Base-by-base conservation (phyloP, 257 asterid genomes). In the Fraxinus excelsior region DNA sequence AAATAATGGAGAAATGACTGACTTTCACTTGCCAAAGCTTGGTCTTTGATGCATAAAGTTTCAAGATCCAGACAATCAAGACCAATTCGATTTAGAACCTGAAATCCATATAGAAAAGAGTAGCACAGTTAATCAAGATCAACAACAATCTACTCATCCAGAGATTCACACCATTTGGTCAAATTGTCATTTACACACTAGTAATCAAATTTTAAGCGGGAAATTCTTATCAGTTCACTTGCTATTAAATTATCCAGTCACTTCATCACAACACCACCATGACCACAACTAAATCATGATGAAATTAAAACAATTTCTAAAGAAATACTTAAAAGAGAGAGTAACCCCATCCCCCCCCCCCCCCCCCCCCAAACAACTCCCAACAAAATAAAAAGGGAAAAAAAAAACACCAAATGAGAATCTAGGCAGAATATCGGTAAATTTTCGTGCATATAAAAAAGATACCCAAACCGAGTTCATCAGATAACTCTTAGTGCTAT, bases 1-100 rank as follows among this genome's bases (percentile, higher is more conserved):
- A 74, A 82, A 31, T 51, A 51, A 37, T 13, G 29, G 21, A 75
- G 65, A 67, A 78, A 49, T 4, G 35, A 82, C 96, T 84, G 32
- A 94, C 98, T 90, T 86, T 91, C 98, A 82, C 78, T 89, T 35
- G 90, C 88, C 88, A 94, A 82, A 66, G 94, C 92, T 88, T 88
- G 94, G 88, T 91, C 98, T 83, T 90, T 91, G 46, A 94, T 78
- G 90, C 90, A 83, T 74, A 90, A 78, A 32, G 84, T 75, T 75
- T 94, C 97, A 72, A 94, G 92, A 84, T 91, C 96, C 23, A 89
- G 81, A 78, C 97, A 91, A 75, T 84, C 90, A n/a, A 94, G 77
- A 67, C 91, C 88, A 81, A 73, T 37, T 72, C 96, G 90, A 71
- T 88, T 90, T 60, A 94, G 85, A 75, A 94, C 92, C 90, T 87